These are phyloP conservation scores for Neltuma alba DNA, from an alignment of 306 rosid species.

Conservation along the genomic window DNA sequence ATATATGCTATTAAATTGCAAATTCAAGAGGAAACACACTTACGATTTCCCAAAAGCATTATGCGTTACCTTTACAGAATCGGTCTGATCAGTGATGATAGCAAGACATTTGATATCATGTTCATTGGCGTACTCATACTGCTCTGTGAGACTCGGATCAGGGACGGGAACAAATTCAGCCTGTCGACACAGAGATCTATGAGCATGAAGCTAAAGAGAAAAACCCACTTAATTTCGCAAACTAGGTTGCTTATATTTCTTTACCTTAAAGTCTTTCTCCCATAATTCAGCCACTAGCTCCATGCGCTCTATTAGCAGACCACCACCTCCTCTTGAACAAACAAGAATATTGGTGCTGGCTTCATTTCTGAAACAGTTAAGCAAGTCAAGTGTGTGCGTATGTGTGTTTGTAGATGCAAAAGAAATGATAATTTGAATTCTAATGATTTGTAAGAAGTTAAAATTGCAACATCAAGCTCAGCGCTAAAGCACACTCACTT, in stretches of 20 bases:
- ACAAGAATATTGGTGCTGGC: conserved; percentile 69
- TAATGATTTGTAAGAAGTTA: conserved; percentile 6
- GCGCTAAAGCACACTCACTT: conserved; percentile 55
- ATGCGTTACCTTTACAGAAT: conserved; percentile 71
- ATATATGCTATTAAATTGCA: conserved; percentile 1
- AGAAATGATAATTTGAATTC: conserved; percentile 20
- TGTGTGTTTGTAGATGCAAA: conserved; percentile 7
- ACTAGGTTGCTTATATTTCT: conserved; percentile 28
- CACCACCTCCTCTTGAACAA: conserved; percentile 98
- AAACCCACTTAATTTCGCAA: conserved; percentile 16
- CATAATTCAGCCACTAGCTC: conserved; percentile 86
- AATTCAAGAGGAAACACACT: conserved; percentile 31
- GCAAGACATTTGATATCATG: conserved; percentile 89
- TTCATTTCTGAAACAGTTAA: conserved; percentile 63
- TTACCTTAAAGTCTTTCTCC: conserved; percentile 88
- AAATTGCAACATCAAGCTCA: conserved; percentile 31
- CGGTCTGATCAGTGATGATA: conserved; percentile 74
- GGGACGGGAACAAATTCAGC: conserved; percentile 82
- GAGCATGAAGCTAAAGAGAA: conserved; percentile 30
- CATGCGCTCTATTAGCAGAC: conserved; percentile 85
- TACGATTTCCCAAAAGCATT: conserved; percentile 22
- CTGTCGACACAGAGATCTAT: conserved; percentile 53
- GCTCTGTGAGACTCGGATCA: conserved; percentile 96
- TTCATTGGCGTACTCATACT: conserved; percentile 93
- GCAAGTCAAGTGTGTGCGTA: conserved; percentile 5